A percentile compares a stretch with the other conserved stretches of the same genome.
These are phyloP conservation scores for Parietichytrium sp. DNA, from an alignment of 108 stramenopile species.

Conservation along the genomic window DNA sequence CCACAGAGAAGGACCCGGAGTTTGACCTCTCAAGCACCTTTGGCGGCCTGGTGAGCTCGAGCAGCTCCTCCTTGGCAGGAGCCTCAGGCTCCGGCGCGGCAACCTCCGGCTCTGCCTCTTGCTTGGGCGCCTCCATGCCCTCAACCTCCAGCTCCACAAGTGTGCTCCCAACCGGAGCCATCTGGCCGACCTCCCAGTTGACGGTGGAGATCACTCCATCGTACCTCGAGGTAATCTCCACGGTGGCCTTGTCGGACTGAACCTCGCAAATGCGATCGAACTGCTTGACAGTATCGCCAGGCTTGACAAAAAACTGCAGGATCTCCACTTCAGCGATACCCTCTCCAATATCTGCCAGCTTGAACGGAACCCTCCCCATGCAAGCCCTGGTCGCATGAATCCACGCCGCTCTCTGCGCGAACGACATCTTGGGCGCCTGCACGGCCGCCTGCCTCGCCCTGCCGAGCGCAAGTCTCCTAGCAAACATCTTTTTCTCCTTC, in stretches of 20 bases:
- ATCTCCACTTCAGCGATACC: conserved; percentile 97
- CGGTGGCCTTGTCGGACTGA: conserved; percentile 95
- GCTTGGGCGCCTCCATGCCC: conserved; percentile 9
- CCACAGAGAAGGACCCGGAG: conserved; percentile 22
- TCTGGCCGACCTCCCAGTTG: conserved; percentile 73
- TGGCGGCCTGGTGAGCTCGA: conserved; percentile 5
- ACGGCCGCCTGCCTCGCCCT: no score
- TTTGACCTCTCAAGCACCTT: background rate
- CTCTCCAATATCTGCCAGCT: conserved; percentile 91
- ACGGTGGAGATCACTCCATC: conserved; percentile 77
- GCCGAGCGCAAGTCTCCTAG: no score
- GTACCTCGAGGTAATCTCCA: conserved; percentile 90
- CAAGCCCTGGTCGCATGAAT: background rate
- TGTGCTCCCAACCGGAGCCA: conserved; percentile 78
- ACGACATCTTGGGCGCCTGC: no score
- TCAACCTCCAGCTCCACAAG: conserved; percentile 70
- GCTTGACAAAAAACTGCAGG: conserved; percentile 84
- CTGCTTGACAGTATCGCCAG: conserved; percentile 77
- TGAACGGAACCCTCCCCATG: conserved; percentile 41
- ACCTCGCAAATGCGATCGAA: conserved; percentile 95
- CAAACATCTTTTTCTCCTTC: no score
- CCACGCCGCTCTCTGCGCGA: no score
- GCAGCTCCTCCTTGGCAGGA: background rate
- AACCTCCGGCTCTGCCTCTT: background rate
- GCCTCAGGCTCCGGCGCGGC: background rate